Evolutionary conservation across 306 rosid genomes (phyloP), one percentile per base, ranked within the genome.

Genomic region (Cucurbita pepo): DNA sequence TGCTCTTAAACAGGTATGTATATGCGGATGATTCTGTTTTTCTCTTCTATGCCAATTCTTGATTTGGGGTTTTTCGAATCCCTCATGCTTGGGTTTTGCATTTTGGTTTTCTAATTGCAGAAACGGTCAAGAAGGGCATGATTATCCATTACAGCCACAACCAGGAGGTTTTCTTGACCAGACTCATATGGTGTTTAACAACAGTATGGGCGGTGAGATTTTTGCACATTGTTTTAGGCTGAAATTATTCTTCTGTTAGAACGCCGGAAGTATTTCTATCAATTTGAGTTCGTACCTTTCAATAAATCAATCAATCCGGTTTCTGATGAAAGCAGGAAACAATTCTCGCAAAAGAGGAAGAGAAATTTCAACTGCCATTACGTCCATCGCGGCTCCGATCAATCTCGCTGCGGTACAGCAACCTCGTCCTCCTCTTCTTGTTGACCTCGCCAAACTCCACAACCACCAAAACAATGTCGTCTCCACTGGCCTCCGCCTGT

Each of bases 361-460:
- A 86, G 92, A 90, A 82, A 50, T 41, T 12, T 36, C 78, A 5
- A 13, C 78, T 52, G 21, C 57, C 7, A 30, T 79, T 15, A 13
- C 82, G 10, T 21, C 77, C 30, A 75, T 77, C 40, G 69, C 84
- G 25, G 43, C 89, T 69, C 87, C 84, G 9, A 78, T 85, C 25
- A 83, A 81, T 81, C 83, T 83, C 19, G 85, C 81, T 77, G 80
- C 89, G 60, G 6, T 82, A 44, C 96, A 86, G 19, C 82, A 77
- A 22, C 56, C 78, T 61, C 59, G 41, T 34, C 71, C 89, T 79
- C 82, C 91, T 51, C 90, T 85, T 60, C 89, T 94, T 66, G 77
- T 89, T 71, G 89, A 94, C 79, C 87, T 88, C 51, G 86, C 98
- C 67, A 96, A 90, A 75, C 94, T 90, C 78, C 97, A 90, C 47